Conservation (phyloP, 2,329 filamentous ascomycete genomes). For the Neonectria magnoliae region DNA sequence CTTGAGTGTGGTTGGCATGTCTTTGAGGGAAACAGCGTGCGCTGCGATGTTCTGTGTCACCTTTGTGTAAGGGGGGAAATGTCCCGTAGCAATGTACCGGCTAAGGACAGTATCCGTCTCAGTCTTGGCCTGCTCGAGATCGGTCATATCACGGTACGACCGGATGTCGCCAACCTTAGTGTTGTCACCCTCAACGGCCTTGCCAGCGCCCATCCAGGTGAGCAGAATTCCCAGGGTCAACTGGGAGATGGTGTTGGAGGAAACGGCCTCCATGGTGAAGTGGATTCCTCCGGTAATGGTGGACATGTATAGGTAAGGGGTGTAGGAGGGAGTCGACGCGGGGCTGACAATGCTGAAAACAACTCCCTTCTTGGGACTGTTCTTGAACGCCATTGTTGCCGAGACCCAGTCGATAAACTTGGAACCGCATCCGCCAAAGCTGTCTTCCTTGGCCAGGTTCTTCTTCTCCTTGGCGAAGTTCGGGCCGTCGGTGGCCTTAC, state of each 20-base stretch:
- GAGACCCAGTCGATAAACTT: constrained; percentile 58
- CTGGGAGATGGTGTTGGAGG: constrained; percentile 49
- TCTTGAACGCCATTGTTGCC: constrained; percentile 47
- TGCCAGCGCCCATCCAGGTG: constrained; percentile 36
- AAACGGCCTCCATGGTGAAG: constrained; percentile 43
- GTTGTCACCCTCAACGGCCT: constrained; percentile 20
- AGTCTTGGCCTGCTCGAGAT: constrained; percentile 25
- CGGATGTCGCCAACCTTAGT: constrained; percentile 20
- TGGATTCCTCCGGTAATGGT: constrained; percentile 54
- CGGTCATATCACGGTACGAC: constrained; percentile 21
- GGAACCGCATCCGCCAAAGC: constrained; percentile 47
- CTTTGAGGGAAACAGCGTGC: constrained; percentile 29
- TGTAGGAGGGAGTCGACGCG: constrained; percentile 30
- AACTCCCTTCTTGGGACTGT: constrained; percentile 50
- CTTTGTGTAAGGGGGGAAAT: background rate
- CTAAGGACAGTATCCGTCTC: constrained; percentile 5
- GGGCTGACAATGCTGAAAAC: constrained; percentile 55
- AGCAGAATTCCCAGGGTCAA: constrained; percentile 49
- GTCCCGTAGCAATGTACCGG: constrained; percentile 13
- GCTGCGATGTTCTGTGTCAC: constrained; percentile 14
- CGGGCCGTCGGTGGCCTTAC: constrained; percentile 41
- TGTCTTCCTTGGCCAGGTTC: constrained; percentile 19
- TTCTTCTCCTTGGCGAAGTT: constrained; percentile 46
- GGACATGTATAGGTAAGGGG: constrained; percentile 55
- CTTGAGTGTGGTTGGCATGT: constrained; percentile 40